Evolutionary conservation across 768 basidiomycete species (phyloP), one percentile per base, ranked within the genome.

Genomic region (Pleurotus sapidus): DNA sequence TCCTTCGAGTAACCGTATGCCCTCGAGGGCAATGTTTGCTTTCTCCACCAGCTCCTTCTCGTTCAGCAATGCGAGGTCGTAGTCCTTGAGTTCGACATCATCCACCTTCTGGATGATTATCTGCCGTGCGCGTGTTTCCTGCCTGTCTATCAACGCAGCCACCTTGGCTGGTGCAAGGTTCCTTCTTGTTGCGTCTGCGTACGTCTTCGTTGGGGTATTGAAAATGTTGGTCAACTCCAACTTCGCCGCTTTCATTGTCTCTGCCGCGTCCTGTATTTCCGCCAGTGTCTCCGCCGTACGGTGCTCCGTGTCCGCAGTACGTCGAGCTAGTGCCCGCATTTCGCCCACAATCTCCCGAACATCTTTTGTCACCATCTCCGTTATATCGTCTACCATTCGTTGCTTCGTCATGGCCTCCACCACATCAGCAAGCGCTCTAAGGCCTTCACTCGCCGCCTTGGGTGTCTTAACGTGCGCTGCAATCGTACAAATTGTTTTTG

Each of bases 41-140:
- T 58, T 58, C 38, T 56, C 57, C 3, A 55, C 42, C 4, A 58
- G 54, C 30, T 55, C 39, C 54, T 46, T 23, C 24, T 56, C 54
- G 5, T 40, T 23, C 1, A 56, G 45, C 46, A 11, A 17, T 1
- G 11, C 7, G 17, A 38, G 12, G n/a, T 25, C n/a, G 46, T 49
- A 17, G 8, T 30, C 7, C 30, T 30, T 30, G 30, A 38, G 46
- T 9, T 39, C 30, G 14, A 46, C 11, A 5, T 20, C 15, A 4
- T 47, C 37, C 3, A 8, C 23, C 17, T 25, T 20, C 24, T 48
- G 18, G 7, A 48, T 25, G 17, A 48, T 15, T 3, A 48, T 14
- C 12, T 48, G 46, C 14, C 23, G 46, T 3, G 17, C 14, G 3
- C 46, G 5, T 1, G 46, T 14, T 6, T 48, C 23, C 23, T 18